Base-by-base conservation (phyloP, 805 yeast species). In the Nakazawaea anatomiae region DNA sequence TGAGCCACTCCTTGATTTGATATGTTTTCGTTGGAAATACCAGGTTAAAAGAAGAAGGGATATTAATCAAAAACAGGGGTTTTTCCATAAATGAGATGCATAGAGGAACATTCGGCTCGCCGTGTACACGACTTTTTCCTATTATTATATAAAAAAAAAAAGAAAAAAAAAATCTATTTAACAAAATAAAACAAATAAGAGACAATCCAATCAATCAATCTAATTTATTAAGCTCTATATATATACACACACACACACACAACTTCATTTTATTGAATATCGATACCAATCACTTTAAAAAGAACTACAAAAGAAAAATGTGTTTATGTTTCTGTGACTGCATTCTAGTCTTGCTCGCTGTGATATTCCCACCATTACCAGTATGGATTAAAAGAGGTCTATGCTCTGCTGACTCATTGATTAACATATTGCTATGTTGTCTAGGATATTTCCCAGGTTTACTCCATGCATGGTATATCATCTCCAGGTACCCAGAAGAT, bases 311-410 rank as follows among this genome's bases (percentile, higher is more conserved):
- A 30, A 14, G 7, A 45, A 50, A 39, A 44, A 46, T 47, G 61
- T 62, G 65, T 63, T 48, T 61, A 57, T 58, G 63, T 48, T 72
- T 73, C 53, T 66, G 76, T 47, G 95, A 87, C 62, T 81, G 87
- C 65, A 63, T 86, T 14, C 73, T 88, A 43, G 86, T 84, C 14
- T 68, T 88, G 8, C 58, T 88, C 46, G 87, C 94, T 1, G 76
- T 87, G 46, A 64, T 88, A 58, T 74, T 85, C 59, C 96, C 96
- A 1, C 95, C 95, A 1, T 63, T 88, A 48, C 89, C 96, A 1
- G 96, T 88, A 18, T 74, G 81, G 59, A 68, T 87, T 55, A 85
- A 86, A 62, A 73, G 85, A 50, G 96, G 96, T 3, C 52, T 85
- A 48, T 82, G 85, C 55, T 82, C 91, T 1, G 80, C 83, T 6